Evolutionary conservation across 306 rosid genomes (phyloP), one percentile per base, ranked within the genome.

Genomic region (Macrotyloma uniflorum): DNA sequence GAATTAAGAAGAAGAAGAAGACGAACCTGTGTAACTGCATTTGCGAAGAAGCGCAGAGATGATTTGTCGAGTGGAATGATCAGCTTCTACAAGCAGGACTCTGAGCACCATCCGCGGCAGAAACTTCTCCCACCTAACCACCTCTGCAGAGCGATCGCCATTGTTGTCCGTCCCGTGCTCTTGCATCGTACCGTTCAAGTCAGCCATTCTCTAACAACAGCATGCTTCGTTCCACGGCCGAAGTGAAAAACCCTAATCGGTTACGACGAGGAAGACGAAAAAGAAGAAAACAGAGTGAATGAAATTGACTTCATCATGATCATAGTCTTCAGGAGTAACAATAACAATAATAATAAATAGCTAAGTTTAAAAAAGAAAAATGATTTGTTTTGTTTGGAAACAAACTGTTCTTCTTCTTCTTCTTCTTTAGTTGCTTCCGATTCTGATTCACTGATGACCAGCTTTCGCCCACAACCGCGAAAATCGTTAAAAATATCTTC

Each of bases 21-120:
- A 63, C 14, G 23, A 73, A 35, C 98, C 98, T 85, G 36, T 77
- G 67, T 90, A 93, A 63, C 86, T 83, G 85, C 98, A 93, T 80
- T 88, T 93, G 0, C 85, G 89, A 38, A 93, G 98, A 70, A 93
- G 91, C 2, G 92, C 88, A 3, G 98, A 3, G 40, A 93, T 87
- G 54, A 90, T 70, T 53, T 85, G 90, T 24, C 94, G 90, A 59
- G 96, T 90, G 19, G 96, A 84, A 55, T 85, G 84, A 84, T 90
- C 98, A 13, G 92, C 57, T 85, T 93, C 96, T 4, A 93, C 90
- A n/a, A 89, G 84, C 5, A 93, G 70, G 32, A 90, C 88, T 43
- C 82, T 82, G 0, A 86, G 80, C 30, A 20, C 77, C 76, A 76
- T 62, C 18, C 59, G 72, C 11, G 87, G 91, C 6, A 92, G 70